These are phyloP conservation scores for Trypanosoma brucei DNA, from an alignment of 208 protist genomes.

Conservation along the genomic window DNA sequence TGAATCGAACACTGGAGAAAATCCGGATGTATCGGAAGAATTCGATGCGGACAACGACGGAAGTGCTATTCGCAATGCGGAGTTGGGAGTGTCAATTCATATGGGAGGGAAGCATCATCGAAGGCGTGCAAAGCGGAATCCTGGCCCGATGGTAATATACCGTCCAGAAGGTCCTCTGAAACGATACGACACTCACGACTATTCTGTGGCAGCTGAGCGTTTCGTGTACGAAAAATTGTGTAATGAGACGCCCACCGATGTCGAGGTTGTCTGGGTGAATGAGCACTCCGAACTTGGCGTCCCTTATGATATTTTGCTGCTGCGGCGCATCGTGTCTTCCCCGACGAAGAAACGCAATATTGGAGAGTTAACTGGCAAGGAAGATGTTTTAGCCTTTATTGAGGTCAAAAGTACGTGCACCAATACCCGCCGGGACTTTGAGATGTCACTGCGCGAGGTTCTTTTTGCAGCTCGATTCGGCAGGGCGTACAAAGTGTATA, in stretches of 20 bases:
- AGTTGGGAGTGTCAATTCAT: neutral
- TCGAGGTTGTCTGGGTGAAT: slow-evolving; percentile 79
- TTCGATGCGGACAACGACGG: neutral
- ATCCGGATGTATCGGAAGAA: slow-evolving; percentile 2
- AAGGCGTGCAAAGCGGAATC: neutral
- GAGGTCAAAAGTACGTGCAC: slow-evolving; percentile 84
- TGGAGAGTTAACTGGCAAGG: neutral
- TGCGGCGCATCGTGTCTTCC: slow-evolving; percentile 8
- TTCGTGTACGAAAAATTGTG: slow-evolving; percentile 59
- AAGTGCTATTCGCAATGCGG: too few relatives aligned
- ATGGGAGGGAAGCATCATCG: neutral
- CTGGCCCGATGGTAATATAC: neutral
- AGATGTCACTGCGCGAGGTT: slow-evolving; percentile 75
- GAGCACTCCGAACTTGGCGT: slow-evolving; percentile 48
- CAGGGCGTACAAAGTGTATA: slow-evolving; percentile 56
- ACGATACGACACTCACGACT: slow-evolving; percentile 26
- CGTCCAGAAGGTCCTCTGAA: neutral
- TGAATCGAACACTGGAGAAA: neutral
- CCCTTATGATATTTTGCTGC: slow-evolving; percentile 77
- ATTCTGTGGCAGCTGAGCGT: slow-evolving; percentile 64
- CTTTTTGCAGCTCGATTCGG: slow-evolving; percentile 78
- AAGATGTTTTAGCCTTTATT: slow-evolving; percentile 53
- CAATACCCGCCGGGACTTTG: slow-evolving; percentile 54
- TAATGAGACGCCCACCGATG: slow-evolving; percentile 27
- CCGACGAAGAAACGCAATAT: neutral